These are phyloP conservation scores for Ricinus communis DNA, from an alignment of 345 rosid genomes.

Conservation along the genomic window DNA sequence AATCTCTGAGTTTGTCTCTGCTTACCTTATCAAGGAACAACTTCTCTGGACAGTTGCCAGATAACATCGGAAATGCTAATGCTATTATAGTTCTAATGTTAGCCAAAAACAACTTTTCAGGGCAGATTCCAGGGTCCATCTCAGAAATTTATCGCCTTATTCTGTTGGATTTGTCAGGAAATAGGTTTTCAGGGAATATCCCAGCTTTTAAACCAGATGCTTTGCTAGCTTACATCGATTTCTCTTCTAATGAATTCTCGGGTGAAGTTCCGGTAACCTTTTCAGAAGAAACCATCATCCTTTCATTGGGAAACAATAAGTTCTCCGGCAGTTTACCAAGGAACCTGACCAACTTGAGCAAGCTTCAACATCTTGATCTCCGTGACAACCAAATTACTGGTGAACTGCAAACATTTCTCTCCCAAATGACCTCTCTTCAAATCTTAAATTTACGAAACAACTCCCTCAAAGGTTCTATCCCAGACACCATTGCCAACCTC, in stretches of 20 bases:
- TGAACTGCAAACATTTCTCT: constrained; percentile 31
- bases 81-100: constrained; percentile 28
- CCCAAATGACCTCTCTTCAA: constrained; percentile 27
- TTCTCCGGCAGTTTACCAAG: constrained; percentile 32
- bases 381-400: constrained; percentile 39
- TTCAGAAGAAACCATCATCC: constrained; percentile 23
- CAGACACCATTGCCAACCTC: constrained; percentile 22
- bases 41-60: constrained; percentile 42
- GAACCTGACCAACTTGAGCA: constrained; percentile 28
- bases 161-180: constrained; percentile 32
- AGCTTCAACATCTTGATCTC: constrained; percentile 35
- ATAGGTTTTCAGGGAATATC: constrained; percentile 30
- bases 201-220: constrained; percentile 25
- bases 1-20: constrained; percentile 14
- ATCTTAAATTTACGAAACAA: constrained; percentile 32
- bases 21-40: constrained; percentile 44
- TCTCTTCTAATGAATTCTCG: constrained; percentile 36
- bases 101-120: constrained; percentile 33
- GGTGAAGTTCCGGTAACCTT: constrained; percentile 34
- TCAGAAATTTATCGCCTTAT: constrained; percentile 30
- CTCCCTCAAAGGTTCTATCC: constrained; percentile 25
- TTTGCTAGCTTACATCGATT: constrained; percentile 27
- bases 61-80: constrained; percentile 31
- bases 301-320: constrained; percentile 26
- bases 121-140: constrained; percentile 33